Percentiles rank a stretch among this genome's conserved stretches.
Conservation (phyloP, 768 basidiomycete species). For the Serpula lacrymans region DNA sequence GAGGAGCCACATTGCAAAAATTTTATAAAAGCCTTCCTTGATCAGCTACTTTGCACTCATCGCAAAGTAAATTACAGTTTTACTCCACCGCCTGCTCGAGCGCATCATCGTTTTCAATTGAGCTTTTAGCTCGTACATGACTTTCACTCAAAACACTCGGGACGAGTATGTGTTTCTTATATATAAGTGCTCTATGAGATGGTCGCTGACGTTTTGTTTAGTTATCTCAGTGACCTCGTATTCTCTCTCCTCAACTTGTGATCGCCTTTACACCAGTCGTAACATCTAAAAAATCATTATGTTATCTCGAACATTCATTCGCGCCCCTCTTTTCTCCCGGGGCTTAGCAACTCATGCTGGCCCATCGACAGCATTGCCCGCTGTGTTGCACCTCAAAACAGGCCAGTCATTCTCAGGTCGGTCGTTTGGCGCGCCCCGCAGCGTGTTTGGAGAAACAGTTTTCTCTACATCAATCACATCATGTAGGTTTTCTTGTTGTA, state of each 20-base stretch:
- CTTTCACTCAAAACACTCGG: conserved; percentile 82
- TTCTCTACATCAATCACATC: conserved; percentile 99
- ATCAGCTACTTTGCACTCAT: conserved; percentile 1
- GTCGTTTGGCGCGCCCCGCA: conserved; percentile 85
- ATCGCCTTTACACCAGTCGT: conserved; percentile 20
- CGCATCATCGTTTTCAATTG: conserved; percentile 5
- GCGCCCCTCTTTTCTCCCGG: conserved; percentile 48
- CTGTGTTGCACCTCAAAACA: conserved; percentile 86
- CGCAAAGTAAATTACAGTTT: conserved; percentile 22
- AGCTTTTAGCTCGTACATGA: conserved; percentile 53
- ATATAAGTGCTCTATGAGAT: conserved; percentile 2
- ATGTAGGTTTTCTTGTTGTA: conserved; percentile 49
- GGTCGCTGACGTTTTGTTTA: conserved; percentile 32
- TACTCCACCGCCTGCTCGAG: background rate
- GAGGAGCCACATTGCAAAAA: no score
- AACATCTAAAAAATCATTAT: conserved; percentile 43
- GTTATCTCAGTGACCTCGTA: conserved; percentile 89
- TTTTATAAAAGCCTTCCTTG: conserved; percentile 11
- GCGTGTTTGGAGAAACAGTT: conserved; percentile 94
- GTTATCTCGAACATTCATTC: conserved; percentile 53
- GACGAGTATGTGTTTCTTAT: conserved; percentile 68
- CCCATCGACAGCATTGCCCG: conserved; percentile 53
- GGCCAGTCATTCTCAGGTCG: conserved; percentile 90
- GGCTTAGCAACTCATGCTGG: conserved; percentile 67
- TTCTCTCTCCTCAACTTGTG: conserved; percentile 61